Percentiles rank a stretch among this genome's conserved stretches.
These are phyloP conservation scores for Sugiyamaella chiloensis DNA, from an alignment of 805 yeast species.

Conservation along the genomic window DNA sequence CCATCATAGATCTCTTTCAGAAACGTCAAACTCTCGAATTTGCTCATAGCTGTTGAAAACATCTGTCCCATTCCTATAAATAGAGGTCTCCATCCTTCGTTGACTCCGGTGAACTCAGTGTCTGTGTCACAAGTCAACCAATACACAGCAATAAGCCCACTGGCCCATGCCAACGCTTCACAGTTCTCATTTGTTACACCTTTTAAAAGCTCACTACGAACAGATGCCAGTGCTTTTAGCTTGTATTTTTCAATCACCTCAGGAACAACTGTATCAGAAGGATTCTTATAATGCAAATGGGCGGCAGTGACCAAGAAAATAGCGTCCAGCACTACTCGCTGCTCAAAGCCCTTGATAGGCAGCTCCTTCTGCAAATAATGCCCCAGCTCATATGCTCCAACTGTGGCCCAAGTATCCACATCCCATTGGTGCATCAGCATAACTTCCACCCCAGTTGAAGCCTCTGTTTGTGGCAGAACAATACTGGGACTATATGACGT, in stretches of 20 bases:
- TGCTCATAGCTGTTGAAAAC: slow-evolving; percentile 1
- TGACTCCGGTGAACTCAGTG: slow-evolving; percentile 8
- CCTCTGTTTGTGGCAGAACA: neutral
- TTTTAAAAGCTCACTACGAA: neutral
- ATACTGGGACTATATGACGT: neutral
- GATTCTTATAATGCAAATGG: slow-evolving; percentile 1
- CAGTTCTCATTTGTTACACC: slow-evolving; percentile 1
- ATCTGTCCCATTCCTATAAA: slow-evolving; percentile 11
- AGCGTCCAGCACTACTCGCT: slow-evolving; percentile 7
- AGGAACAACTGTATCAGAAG: neutral
- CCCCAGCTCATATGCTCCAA: slow-evolving; percentile 2
- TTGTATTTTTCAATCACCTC: slow-evolving; percentile 7
- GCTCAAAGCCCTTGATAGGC: slow-evolving; percentile 1
- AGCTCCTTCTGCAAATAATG: slow-evolving; percentile 5
- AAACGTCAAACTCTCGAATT: neutral
- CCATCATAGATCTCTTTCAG: neutral
- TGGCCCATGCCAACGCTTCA: slow-evolving; percentile 10
- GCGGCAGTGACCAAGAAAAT: slow-evolving; percentile 9
- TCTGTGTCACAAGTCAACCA: slow-evolving; percentile 11
- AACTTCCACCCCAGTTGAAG: slow-evolving; percentile 1
- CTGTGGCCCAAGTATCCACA: slow-evolving; percentile 6
- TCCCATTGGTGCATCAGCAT: slow-evolving; percentile 9
- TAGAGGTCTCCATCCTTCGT: slow-evolving; percentile 10
- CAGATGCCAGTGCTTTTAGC: slow-evolving; percentile 5
- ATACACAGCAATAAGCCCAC: slow-evolving; percentile 8